These are phyloP conservation scores for Jasminum sambac DNA, from an alignment of 257 asterid species.

Conservation along the genomic window DNA sequence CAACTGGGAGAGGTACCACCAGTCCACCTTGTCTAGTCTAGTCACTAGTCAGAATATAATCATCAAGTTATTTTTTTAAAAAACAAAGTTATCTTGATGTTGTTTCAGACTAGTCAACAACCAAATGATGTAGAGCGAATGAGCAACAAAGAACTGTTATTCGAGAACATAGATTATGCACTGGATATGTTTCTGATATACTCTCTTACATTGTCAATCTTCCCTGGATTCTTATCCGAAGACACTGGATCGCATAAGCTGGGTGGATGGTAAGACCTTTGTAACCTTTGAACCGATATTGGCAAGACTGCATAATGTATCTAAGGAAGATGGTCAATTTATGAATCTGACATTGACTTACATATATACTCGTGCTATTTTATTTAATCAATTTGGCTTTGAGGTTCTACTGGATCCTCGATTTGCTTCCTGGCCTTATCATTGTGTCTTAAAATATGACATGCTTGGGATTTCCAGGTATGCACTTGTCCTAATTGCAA, in stretches of 20 bases:
- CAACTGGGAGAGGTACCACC: conserved; percentile 22
- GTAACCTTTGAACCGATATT: neutral
- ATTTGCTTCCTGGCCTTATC: neutral
- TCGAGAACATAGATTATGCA: conserved; percentile 42
- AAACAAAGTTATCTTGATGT: neutral
- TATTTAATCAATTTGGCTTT: too few relatives aligned
- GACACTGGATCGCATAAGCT: conserved; percentile 47
- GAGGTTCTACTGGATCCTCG: too few relatives aligned
- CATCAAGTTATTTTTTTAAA: neutral
- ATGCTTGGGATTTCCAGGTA: conserved; percentile 30
- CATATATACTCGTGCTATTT: too few relatives aligned
- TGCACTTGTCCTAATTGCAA: conserved; percentile 39
- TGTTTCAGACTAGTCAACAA: conserved; percentile 25
- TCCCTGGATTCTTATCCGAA: conserved; percentile 48
- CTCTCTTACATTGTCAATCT: conserved; percentile 38
- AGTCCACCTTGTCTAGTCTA: neutral
- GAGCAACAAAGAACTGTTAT: conserved; percentile 37
- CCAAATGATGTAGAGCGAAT: conserved; percentile 31
- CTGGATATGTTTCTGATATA: conserved; percentile 40
- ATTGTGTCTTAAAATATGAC: neutral
- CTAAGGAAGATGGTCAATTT: neutral
- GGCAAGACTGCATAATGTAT: neutral
- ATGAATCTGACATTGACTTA: too few relatives aligned
- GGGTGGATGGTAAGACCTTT: conserved; percentile 37
- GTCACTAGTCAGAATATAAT: neutral